phyloP scores from a whole-genome alignment of 306 rosid genomes.

The Prinsepia uniflora region DNA sequence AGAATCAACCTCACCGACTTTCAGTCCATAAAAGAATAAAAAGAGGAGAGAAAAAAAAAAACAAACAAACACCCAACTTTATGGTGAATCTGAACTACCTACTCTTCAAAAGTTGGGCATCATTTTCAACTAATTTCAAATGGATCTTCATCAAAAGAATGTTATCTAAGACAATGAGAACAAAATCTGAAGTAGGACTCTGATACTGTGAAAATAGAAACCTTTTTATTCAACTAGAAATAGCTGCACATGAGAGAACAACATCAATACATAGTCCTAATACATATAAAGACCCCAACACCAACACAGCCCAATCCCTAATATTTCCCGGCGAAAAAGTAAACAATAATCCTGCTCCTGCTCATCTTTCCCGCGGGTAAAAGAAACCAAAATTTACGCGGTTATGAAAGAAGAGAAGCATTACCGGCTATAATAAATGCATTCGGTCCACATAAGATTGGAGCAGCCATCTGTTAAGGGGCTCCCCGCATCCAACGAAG shows the following conservation, averaged over 20 bases:
- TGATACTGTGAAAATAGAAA: not conserved
- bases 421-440: constrained; percentile 65
- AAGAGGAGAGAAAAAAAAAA: not conserved
- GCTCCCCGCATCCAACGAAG: constrained; percentile 87
- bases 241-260: constrained; percentile 11
- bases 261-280: not conserved
- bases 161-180: not conserved
- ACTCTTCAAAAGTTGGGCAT: not conserved
- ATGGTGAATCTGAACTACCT: not conserved
- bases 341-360: too few species aligned
- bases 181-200: not conserved
- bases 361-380: constrained; percentile 6
- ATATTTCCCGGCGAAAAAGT: not conserved
- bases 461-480: constrained; percentile 74
- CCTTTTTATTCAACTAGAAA: not conserved
- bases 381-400: constrained; percentile 12
- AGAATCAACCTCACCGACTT: not conserved
- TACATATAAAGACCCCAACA: not conserved
- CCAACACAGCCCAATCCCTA: not conserved
- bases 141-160: not conserved
- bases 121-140: not conserved
- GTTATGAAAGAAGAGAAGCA: constrained; percentile 7
- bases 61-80: too few species aligned
- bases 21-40: not conserved
- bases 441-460: constrained; percentile 82